Conservation (phyloP, 2,329 filamentous ascomycete genomes). For the Zopfia rhizophila region DNA sequence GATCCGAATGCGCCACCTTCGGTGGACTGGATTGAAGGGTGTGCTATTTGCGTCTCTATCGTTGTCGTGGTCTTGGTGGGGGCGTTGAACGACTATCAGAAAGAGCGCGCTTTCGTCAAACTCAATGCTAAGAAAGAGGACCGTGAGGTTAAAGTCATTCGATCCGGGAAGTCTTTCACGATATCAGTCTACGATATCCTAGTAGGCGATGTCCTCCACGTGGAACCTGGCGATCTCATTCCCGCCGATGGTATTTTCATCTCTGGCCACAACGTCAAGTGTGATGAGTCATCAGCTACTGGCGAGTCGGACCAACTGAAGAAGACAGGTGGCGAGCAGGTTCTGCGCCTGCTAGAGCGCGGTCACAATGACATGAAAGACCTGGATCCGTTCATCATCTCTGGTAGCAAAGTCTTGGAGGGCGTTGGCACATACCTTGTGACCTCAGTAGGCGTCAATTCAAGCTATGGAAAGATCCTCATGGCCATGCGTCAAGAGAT, state of each 20-base stretch:
- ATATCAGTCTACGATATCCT: slow-evolving; percentile 74
- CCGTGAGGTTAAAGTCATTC: slow-evolving; percentile 56
- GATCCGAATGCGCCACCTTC: slow-evolving; percentile 53
- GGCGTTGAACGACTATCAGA: slow-evolving; percentile 50
- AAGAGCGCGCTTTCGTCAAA: slow-evolving; percentile 47
- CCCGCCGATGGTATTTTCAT: slow-evolving; percentile 78
- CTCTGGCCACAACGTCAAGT: slow-evolving; percentile 72
- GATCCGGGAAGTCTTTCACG: slow-evolving; percentile 71
- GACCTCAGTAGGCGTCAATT: slow-evolving; percentile 64
- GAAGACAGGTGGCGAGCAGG: slow-evolving; percentile 70
- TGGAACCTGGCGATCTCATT: slow-evolving; percentile 75
- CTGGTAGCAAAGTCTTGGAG: slow-evolving; percentile 64
- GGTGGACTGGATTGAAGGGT: slow-evolving; percentile 53
- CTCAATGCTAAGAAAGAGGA: slow-evolving; percentile 51
- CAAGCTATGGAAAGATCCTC: slow-evolving; percentile 65
- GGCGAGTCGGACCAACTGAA: slow-evolving; percentile 78
- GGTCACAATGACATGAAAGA: slow-evolving; percentile 61
- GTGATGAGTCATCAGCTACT: slow-evolving; percentile 78
- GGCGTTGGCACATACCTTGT: slow-evolving; percentile 65
- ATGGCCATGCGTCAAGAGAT: slow-evolving; percentile 64
- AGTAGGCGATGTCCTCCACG: slow-evolving; percentile 75
- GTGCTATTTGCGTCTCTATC: slow-evolving; percentile 51
- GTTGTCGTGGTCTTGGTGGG: slow-evolving; percentile 51
- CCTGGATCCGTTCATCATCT: slow-evolving; percentile 71
- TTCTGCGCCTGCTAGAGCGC: slow-evolving; percentile 64